Evolutionary conservation across 1,284 basidiomycete genomes (phyloP).

Genomic region (Sanghuangporus sanghuang): DNA sequence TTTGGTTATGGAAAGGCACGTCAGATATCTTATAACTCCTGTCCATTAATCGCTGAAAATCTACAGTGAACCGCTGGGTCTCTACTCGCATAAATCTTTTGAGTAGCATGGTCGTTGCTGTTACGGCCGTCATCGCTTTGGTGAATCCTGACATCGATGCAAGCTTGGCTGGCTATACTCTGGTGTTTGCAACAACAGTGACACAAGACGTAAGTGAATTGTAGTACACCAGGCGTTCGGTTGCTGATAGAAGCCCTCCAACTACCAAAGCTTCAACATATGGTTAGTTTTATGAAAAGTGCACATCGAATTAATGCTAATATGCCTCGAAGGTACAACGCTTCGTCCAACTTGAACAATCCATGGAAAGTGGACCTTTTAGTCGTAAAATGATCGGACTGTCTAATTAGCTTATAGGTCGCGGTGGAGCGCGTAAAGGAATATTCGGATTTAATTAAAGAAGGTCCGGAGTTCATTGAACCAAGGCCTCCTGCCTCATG

Average conservation of each 20-base stretch:
- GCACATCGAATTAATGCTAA: constrained; percentile 7
- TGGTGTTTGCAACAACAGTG: constrained; percentile 77
- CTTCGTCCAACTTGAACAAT: constrained; percentile 85
- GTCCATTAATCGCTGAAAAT: constrained; percentile 15
- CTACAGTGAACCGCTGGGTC: constrained; percentile 71
- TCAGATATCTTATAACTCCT: constrained; percentile 21
- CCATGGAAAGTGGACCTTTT: constrained; percentile 56
- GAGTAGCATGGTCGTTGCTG: constrained; percentile 41
- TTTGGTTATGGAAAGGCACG: constrained; percentile 83
- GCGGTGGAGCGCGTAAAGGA: constrained; percentile 89
- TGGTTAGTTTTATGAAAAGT: constrained; percentile 27
- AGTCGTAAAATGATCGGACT: not conserved
- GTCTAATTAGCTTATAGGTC: constrained; percentile 41
- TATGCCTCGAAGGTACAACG: constrained; percentile 41
- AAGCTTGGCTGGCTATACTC: constrained; percentile 76
- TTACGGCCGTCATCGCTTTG: constrained; percentile 66
- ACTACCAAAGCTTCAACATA: constrained; percentile 39
- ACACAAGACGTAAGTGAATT: constrained; percentile 58
- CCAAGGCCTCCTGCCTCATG: constrained; percentile 77
- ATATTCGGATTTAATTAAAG: constrained; percentile 75
- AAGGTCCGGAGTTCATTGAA: constrained; percentile 78
- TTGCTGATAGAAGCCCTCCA: constrained; percentile 26
- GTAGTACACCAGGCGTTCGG: not conserved
- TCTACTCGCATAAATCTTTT: constrained; percentile 29
- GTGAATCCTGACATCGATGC: constrained; percentile 69